phyloP scores from a whole-genome alignment of 2,329 filamentous ascomycete genomes.

The Fusarium albidum region DNA sequence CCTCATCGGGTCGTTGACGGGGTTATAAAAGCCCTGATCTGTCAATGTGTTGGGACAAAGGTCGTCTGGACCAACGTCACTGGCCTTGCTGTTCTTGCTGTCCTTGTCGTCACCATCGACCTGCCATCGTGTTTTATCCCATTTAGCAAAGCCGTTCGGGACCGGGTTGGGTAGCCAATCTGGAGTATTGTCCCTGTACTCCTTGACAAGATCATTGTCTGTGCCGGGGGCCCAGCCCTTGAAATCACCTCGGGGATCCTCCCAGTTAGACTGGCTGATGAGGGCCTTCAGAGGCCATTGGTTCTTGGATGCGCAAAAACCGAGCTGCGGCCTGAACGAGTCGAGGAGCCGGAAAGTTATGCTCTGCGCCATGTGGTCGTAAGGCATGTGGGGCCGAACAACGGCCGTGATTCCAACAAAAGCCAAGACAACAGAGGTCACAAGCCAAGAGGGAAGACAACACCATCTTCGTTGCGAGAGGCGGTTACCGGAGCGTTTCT shows the following conservation, averaged over 20 bases:
- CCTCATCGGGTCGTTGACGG: conserved; percentile 49
- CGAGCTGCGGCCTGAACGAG: conserved; percentile 30
- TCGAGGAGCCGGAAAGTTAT: conserved; percentile 40
- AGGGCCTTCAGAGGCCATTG: conserved; percentile 42
- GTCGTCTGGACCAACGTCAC: conserved; percentile 36
- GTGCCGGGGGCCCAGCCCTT: conserved; percentile 46
- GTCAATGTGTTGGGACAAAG: conserved; percentile 20
- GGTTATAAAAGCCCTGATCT: conserved; percentile 43
- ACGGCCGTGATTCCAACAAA: conserved; percentile 35
- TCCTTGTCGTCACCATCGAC: not conserved
- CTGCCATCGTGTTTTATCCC: conserved; percentile 36
- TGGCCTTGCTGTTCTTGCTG: not conserved
- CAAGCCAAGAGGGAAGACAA: conserved; percentile 21
- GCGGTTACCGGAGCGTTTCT: conserved; percentile 16
- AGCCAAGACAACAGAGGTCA: conserved; percentile 16
- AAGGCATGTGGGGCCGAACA: conserved; percentile 39
- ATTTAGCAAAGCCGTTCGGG: conserved; percentile 41
- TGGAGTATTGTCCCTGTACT: conserved; percentile 38
- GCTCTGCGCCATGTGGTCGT: conserved; percentile 42
- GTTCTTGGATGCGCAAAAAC: conserved; percentile 34
- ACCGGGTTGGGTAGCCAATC: conserved; percentile 40
- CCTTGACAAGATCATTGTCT: conserved; percentile 31
- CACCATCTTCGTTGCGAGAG: conserved; percentile 13
- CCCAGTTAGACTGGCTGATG: conserved; percentile 36
- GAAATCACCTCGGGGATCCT: conserved; percentile 37